Base-by-base conservation (phyloP, 1,139 yeast species). In the Meyerozyma athensensis region DNA sequence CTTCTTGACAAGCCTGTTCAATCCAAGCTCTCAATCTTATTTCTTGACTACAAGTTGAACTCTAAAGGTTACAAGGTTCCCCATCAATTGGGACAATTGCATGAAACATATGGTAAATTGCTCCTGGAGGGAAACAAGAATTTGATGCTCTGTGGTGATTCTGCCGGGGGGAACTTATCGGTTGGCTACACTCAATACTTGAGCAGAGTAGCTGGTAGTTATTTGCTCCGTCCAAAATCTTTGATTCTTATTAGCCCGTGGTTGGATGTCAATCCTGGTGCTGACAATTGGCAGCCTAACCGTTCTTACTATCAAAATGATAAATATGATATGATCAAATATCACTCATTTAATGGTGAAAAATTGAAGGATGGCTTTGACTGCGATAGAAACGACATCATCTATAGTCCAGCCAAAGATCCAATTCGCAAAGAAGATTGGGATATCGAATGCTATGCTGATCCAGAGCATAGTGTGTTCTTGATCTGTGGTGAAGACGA, bases 401-500 rank as follows among this genome's bases (percentile, higher is more conserved):
- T 6, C 33, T 37, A 16, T 44, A 46, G 3, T 45, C 49, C 10
- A 46, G 49, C n/a, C 43, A 45, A 17, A 43, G 41, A 20, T 28
- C 34, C 3, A 43, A 48, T 12, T 33, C 43, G 10, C 12, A 38
- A 35, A 7, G 46, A 43, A 24, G 45, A 48, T 47, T 31, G 31
- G n/a, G 33, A 37, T 5, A 47, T 47, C 8, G 47, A 48, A 5
- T 39, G 37, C 34, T 47, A 37, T 31, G 37, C 43, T 4, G 39
- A 36, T 28, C 41, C 46, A 2, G 28, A 42, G 7, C 30, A 44
- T 34, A 43, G 39, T 10, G 44, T 45, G 12, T 45, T 46, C 21
- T 14, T 46, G 32, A 39, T 46, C 18, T 30, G 41, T 18, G 52
- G 52, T 7, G 52, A 48, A 37, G 52, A 48, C 23, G 52, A 48